phyloP scores from a whole-genome alignment of 257 asterid species.

The Leonotis leonurus region DNA sequence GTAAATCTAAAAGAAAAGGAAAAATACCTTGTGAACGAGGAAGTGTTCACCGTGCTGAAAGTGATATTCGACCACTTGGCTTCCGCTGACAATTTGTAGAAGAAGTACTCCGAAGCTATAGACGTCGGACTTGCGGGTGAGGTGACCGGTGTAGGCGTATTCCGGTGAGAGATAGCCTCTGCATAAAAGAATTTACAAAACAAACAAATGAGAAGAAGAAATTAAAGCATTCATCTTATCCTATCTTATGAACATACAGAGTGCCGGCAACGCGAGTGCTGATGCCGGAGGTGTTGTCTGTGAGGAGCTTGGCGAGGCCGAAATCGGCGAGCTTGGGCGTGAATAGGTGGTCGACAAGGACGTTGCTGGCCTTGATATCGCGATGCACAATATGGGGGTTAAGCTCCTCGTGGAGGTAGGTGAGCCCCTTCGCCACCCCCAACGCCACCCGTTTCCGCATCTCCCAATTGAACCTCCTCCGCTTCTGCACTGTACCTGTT shows the following conservation, averaged over 20 bases:
- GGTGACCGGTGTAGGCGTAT: slow-evolving; percentile 71
- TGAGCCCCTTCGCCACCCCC: slow-evolving; percentile 60
- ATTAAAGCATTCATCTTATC: slow-evolving; percentile 14
- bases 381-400: slow-evolving; percentile 67
- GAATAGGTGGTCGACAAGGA: slow-evolving; percentile 56
- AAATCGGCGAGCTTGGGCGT: slow-evolving; percentile 71
- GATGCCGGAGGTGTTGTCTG: slow-evolving; percentile 50
- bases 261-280: slow-evolving; percentile 91
- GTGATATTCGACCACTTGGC: slow-evolving; percentile 49
- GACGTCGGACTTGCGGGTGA: slow-evolving; percentile 70
- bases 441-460: slow-evolving; percentile 38
- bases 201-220: neutral
- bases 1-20: too few species aligned
- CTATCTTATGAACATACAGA: too few species aligned
- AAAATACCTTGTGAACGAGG: slow-evolving; percentile 59
- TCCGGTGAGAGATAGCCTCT: slow-evolving; percentile 88
- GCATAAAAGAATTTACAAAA: slow-evolving; percentile 9
- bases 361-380: slow-evolving; percentile 67
- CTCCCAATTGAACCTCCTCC: slow-evolving; percentile 49
- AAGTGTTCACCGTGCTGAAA: slow-evolving; percentile 59
- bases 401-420: slow-evolving; percentile 64
- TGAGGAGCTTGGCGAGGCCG: slow-evolving; percentile 61
- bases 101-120: slow-evolving; percentile 78
- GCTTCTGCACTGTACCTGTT: slow-evolving; percentile 46
- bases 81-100: slow-evolving; percentile 58